Percentiles rank a stretch among this genome's conserved stretches.
phyloP scores from a whole-genome alignment of 257 asterid genomes.

The Capsicum rhomboideum region DNA sequence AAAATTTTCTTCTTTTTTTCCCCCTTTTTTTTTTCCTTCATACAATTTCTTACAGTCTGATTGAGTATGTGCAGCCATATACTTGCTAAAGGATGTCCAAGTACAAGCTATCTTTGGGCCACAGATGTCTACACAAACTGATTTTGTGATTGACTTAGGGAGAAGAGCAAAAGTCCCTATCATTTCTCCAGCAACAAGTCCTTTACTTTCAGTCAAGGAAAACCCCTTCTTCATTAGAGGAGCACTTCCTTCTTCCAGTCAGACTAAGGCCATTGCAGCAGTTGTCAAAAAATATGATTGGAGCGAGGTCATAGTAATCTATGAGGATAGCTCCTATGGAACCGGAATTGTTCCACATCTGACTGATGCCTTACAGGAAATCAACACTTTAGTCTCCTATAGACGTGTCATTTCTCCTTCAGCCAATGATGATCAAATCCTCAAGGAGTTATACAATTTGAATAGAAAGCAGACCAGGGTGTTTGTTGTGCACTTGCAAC shows the following conservation, averaged over 20 bases:
- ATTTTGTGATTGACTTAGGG: constrained; percentile 32
- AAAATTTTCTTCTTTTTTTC: too few species aligned
- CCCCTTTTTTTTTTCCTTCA: background rate
- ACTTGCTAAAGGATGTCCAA: constrained; percentile 31
- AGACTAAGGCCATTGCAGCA: constrained; percentile 22
- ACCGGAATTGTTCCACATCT: constrained; percentile 16
- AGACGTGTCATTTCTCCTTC: constrained; percentile 9
- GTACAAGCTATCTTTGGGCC: constrained; percentile 45
- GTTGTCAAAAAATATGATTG: constrained; percentile 18
- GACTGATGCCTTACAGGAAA: constrained; percentile 14
- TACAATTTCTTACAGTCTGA: too few species aligned
- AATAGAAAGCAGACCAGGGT: constrained; percentile 34
- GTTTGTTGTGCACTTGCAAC: constrained; percentile 37
- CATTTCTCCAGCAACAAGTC: constrained; percentile 21
- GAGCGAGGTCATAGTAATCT: constrained; percentile 21
- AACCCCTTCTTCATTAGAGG: constrained; percentile 26
- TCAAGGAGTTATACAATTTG: constrained; percentile 12
- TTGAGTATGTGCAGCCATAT: constrained; percentile 25
- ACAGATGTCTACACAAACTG: constrained; percentile 29
- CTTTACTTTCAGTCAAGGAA: constrained; percentile 9
- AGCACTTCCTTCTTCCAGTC: constrained; percentile 13
- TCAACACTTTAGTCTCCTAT: constrained; percentile 8
- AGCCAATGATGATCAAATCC: constrained; percentile 6
- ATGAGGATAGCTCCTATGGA: constrained; percentile 24
- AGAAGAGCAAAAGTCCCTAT: constrained; percentile 11